These are phyloP conservation scores for Termitomyces sp. DNA, from an alignment of 768 basidiomycete species.

Conservation along the genomic window DNA sequence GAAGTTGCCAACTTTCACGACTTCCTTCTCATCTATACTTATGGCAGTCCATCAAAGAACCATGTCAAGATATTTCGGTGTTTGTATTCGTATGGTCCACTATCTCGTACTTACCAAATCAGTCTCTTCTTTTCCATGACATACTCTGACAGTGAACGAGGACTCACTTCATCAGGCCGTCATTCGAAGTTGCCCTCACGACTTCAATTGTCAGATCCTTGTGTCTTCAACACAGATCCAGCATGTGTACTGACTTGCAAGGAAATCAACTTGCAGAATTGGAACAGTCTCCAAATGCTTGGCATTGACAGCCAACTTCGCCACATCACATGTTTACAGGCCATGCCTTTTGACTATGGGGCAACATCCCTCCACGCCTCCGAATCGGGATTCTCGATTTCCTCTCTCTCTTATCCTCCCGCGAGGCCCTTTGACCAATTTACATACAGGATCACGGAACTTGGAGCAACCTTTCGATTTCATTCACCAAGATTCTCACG, in stretches of 20 bases:
- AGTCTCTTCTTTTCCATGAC: background rate
- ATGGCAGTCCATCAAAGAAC: background rate
- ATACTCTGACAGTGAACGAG: background rate
- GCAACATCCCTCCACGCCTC: background rate
- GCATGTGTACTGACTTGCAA: background rate
- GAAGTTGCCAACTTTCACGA: background rate
- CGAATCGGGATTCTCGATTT: slow-evolving; percentile 6
- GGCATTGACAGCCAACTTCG: slow-evolving; percentile 4
- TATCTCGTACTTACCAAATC: background rate
- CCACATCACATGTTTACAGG: slow-evolving; percentile 10
- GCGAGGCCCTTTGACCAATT: background rate
- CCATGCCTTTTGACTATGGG: slow-evolving; percentile 7
- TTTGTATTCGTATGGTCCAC: too few species aligned
- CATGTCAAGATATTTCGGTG: background rate
- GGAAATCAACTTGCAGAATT: background rate
- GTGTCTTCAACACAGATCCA: background rate
- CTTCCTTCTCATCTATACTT: background rate
- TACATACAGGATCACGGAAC: background rate
- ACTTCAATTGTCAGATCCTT: background rate
- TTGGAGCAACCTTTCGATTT: background rate
- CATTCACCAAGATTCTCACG: background rate
- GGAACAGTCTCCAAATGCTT: background rate
- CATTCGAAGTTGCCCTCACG: background rate
- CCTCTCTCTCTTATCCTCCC: background rate
- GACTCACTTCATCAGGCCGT: background rate